phyloP scores from a whole-genome alignment of 2,329 filamentous ascomycete species.

The Claviceps digitariae region DNA sequence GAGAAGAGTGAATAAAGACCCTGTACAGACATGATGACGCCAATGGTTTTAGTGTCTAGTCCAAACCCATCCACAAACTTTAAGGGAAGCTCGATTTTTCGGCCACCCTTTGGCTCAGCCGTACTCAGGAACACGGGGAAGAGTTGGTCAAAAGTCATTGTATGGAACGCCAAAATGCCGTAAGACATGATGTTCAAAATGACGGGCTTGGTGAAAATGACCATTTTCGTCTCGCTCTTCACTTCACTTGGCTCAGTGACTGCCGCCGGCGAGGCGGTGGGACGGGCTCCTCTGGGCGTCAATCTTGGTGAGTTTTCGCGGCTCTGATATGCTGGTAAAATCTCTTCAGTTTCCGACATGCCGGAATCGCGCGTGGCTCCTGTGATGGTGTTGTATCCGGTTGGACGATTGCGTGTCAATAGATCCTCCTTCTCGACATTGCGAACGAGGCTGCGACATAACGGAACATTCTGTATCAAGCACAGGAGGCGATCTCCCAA shows the following conservation, averaged over 20 bases:
- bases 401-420: conserved; percentile 46
- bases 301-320: conserved; percentile 41
- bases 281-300: conserved; percentile 15
- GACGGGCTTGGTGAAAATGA: conserved; percentile 64
- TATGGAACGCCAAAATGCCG: conserved; percentile 89
- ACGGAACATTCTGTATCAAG: conserved; percentile 20
- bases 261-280: conserved; percentile 6
- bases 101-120: conserved; percentile 30
- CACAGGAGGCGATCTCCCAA: conserved; percentile 57
- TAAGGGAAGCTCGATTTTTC: conserved; percentile 56
- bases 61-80: conserved; percentile 80
- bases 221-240: conserved; percentile 29
- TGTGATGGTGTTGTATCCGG: conserved; percentile 45
- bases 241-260: not conserved
- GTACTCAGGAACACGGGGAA: conserved; percentile 86
- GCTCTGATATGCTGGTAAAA: conserved; percentile 55
- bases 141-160: conserved; percentile 90
- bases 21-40: conserved; percentile 77
- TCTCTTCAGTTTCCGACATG: conserved; percentile 32
- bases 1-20: conserved; percentile 81
- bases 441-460: conserved; percentile 23
- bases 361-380: not conserved
- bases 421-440: conserved; percentile 48
- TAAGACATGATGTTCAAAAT: conserved; percentile 80
- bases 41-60: conserved; percentile 70